Conservation (phyloP, 768 basidiomycete species). For the Lactarius hatsudake region DNA sequence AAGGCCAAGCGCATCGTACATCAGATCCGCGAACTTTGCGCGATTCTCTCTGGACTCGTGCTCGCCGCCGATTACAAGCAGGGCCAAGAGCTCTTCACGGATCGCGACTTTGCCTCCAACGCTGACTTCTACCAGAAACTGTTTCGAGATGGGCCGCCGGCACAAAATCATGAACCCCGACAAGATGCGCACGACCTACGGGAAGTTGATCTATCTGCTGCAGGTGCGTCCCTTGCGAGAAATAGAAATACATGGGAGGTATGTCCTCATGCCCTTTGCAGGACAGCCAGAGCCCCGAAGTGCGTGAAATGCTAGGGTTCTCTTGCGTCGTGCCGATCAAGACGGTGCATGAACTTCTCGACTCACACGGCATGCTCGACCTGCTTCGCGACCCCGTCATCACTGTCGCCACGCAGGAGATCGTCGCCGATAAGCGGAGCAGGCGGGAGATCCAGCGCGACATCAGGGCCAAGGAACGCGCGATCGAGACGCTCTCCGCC, state of each 20-base stretch:
- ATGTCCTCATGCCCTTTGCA: conserved; percentile 34
- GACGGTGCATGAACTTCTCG: conserved; percentile 67
- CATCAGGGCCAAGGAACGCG: conserved; percentile 80
- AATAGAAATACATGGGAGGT: neutral
- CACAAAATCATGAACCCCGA: conserved; percentile 94
- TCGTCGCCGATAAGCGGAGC: conserved; percentile 65
- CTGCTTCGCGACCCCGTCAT: conserved; percentile 77
- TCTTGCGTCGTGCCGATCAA: conserved; percentile 75
- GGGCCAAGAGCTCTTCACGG: conserved; percentile 82
- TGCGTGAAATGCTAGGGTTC: conserved; percentile 76
- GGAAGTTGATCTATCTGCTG: conserved; percentile 79
- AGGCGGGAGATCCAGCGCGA: conserved; percentile 81
- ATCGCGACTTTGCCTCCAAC: conserved; percentile 78
- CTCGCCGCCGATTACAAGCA: conserved; percentile 83
- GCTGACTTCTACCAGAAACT: conserved; percentile 75
- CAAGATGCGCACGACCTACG: conserved; percentile 87
- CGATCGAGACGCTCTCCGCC: conserved; percentile 69
- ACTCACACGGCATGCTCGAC: conserved; percentile 59
- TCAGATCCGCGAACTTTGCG: conserved; percentile 83
- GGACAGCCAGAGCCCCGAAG: conserved; percentile 85
- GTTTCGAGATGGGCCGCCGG: conserved; percentile 78
- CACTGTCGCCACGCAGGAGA: conserved; percentile 76
- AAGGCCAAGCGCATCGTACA: conserved; percentile 87
- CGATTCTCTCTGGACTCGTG: conserved; percentile 81
- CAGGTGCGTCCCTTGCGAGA: conserved; percentile 48